Evolutionary conservation across 2,329 filamentous ascomycete species (phyloP).

Genomic region (Alternaria triticimaculans): DNA sequence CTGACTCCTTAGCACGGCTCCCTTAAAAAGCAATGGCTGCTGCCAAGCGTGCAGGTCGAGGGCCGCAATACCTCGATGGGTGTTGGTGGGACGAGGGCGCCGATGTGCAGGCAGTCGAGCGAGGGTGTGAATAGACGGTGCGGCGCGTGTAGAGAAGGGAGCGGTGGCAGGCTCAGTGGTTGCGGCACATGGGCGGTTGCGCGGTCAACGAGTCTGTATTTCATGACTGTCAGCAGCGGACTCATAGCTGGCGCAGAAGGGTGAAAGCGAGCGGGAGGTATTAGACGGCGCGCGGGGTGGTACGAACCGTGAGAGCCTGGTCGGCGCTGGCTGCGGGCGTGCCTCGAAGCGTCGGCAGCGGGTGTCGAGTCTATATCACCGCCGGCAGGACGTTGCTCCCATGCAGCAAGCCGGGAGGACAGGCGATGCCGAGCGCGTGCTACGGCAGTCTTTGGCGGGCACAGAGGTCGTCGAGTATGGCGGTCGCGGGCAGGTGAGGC

Average conservation of each 20-base stretch:
- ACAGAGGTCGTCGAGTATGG: slow-evolving; percentile 1
- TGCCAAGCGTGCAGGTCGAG: slow-evolving; percentile 1
- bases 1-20: slow-evolving; percentile 30
- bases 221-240: slow-evolving; percentile 45
- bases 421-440: slow-evolving; percentile 30
- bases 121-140: slow-evolving; percentile 21
- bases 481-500: slow-evolving; percentile 20
- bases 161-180: slow-evolving; percentile 23
- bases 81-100: slow-evolving; percentile 23
- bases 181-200: slow-evolving; percentile 36
- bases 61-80: slow-evolving; percentile 36
- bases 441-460: slow-evolving; percentile 10
- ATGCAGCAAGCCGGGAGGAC: slow-evolving; percentile 28
- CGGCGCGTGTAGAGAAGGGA: slow-evolving; percentile 21
- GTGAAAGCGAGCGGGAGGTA: slow-evolving; percentile 16
- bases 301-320: slow-evolving; percentile 44
- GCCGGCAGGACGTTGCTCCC: slow-evolving; percentile 21
- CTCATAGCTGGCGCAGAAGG: slow-evolving; percentile 14
- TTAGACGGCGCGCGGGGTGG: slow-evolving; percentile 36
- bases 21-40: background rate
- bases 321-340: slow-evolving; percentile 39
- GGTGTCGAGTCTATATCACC: slow-evolving; percentile 32
- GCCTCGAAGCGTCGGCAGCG: slow-evolving; percentile 36
- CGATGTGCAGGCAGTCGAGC: slow-evolving; percentile 20
- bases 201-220: slow-evolving; percentile 31